Percentiles rank a stretch among this genome's conserved stretches.
Conservation (phyloP, 208 protist genomes). For the Acanthamoeba lenticulata region DNA sequence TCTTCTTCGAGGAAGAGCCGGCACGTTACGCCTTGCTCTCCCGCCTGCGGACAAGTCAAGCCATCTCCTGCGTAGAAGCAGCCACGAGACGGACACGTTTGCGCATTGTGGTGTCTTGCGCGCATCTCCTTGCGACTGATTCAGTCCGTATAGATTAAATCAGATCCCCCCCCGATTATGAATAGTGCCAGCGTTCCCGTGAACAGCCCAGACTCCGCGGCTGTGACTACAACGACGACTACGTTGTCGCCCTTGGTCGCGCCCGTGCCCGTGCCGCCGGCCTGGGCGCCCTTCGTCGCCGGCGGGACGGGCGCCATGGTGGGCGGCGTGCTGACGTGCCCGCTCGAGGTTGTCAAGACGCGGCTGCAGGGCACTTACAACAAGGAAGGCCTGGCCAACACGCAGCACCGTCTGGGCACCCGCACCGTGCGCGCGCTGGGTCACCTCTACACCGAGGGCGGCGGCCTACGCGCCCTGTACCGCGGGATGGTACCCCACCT, state of each 20-base stretch:
- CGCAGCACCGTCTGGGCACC: slow-evolving; percentile 60
- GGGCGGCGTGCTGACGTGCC: slow-evolving; percentile 75
- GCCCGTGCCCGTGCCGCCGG: background rate
- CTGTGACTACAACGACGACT: background rate
- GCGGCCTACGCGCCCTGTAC: slow-evolving; percentile 73
- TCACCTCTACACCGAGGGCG: slow-evolving; percentile 59
- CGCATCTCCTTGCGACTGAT: no score
- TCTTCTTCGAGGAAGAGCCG: no score
- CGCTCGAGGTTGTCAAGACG: slow-evolving; percentile 81
- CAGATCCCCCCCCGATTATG: no score
- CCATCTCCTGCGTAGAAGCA: no score
- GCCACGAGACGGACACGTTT: no score
- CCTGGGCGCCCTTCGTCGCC: slow-evolving; percentile 26
- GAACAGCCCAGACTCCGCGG: no score
- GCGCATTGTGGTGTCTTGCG: no score
- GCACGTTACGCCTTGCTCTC: no score
- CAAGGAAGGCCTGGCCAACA: slow-evolving; percentile 36
- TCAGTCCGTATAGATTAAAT: no score
- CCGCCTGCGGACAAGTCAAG: no score
- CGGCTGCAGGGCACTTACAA: slow-evolving; percentile 65
- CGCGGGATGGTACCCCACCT: slow-evolving; percentile 75
- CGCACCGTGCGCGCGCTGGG: slow-evolving; percentile 56
- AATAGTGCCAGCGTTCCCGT: no score
- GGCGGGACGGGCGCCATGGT: slow-evolving; percentile 35
- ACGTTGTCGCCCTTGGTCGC: background rate